A percentile compares a stretch with the other conserved stretches of the same genome.
These are phyloP conservation scores for Lepidium africanum DNA, from an alignment of 345 rosid species.

Conservation along the genomic window DNA sequence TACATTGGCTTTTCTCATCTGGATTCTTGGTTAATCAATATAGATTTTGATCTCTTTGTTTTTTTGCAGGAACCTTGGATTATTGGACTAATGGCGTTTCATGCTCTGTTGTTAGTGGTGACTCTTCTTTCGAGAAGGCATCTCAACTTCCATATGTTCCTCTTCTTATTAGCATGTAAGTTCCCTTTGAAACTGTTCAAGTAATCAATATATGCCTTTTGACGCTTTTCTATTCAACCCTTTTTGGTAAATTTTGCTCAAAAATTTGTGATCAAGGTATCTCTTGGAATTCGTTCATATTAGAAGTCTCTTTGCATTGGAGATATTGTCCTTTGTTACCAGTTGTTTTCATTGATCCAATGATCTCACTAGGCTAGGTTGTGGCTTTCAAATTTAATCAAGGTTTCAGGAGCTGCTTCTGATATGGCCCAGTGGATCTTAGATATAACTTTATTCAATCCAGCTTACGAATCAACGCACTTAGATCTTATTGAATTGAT, in stretches of 20 bases:
- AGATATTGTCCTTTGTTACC: background rate
- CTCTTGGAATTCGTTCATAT: background rate
- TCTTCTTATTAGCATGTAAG: conserved; percentile 81
- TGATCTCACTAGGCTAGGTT: background rate
- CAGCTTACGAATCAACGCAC: background rate
- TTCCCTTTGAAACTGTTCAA: background rate
- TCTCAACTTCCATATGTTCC: conserved; percentile 73
- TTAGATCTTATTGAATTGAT: background rate
- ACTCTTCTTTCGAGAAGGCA: conserved; percentile 52
- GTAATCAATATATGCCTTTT: background rate
- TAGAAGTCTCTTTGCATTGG: background rate
- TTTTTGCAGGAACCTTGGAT: conserved; percentile 77
- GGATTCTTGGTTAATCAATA: background rate
- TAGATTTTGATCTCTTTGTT: background rate
- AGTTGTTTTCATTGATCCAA: background rate
- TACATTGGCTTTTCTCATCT: background rate
- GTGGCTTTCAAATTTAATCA: background rate
- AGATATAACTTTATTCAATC: background rate
- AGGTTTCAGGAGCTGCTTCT: background rate
- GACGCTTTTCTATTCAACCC: background rate
- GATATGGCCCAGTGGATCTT: background rate
- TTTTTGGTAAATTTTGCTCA: background rate
- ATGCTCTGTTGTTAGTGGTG: conserved; percentile 46
- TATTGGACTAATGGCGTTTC: conserved; percentile 56
- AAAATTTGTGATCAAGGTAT: background rate